These are phyloP conservation scores for Zygosaccharomyces sapae DNA, from an alignment of 1,139 yeast genomes.

Conservation along the genomic window DNA sequence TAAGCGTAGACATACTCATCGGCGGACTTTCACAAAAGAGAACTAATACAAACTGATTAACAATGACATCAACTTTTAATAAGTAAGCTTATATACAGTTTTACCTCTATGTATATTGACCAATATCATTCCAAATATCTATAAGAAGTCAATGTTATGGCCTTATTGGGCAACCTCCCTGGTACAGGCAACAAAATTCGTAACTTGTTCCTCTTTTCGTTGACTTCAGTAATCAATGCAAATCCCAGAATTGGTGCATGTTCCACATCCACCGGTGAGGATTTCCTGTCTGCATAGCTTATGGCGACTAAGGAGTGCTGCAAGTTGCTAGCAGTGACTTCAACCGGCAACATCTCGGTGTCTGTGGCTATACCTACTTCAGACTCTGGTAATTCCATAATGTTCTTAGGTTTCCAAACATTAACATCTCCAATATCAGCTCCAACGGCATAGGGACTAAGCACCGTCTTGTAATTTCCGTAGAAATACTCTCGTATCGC, in stretches of 20 bases:
- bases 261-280: conserved; percentile 48
- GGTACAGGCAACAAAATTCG: conserved; percentile 83
- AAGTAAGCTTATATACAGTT: background rate
- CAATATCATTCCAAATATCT: conserved; percentile 60
- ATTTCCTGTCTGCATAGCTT: conserved; percentile 56
- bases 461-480: conserved; percentile 58
- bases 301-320: conserved; percentile 75
- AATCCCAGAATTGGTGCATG: conserved; percentile 65
- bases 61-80: background rate
- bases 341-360: conserved; percentile 23
- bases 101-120: background rate
- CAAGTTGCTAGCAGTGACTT: conserved; percentile 37
- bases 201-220: conserved; percentile 65
- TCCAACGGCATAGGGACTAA: conserved; percentile 73
- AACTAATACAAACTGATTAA: no score
- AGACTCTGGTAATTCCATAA: conserved; percentile 11
- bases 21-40: background rate
- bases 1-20: background rate
- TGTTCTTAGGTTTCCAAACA: conserved; percentile 45
- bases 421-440: conserved; percentile 48
- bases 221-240: conserved; percentile 51
- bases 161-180: conserved; percentile 69
- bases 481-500: conserved; percentile 85
- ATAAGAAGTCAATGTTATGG: conserved; percentile 60
- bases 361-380: conserved; percentile 7